Evolutionary conservation across 257 asterid species (phyloP).

Genomic region (Solanum gracilifrons): DNA sequence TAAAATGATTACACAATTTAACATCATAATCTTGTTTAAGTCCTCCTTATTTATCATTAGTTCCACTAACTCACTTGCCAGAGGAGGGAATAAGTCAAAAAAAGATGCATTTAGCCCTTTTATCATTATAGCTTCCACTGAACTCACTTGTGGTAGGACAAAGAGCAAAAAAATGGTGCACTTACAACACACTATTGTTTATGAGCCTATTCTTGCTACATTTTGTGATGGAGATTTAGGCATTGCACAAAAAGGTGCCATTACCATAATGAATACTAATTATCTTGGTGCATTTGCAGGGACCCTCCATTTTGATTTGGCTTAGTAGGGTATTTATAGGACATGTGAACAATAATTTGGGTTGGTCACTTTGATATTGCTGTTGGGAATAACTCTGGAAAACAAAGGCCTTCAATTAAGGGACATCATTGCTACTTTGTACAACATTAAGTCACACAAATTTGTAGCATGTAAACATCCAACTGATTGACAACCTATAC

Average conservation of each 20-base stretch:
- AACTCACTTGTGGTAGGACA: neutral
- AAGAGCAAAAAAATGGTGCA: neutral
- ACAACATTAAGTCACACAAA: too few relatives aligned
- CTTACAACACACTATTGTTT: neutral
- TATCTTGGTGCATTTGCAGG: neutral
- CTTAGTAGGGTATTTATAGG: neutral
- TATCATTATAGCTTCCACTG: neutral
- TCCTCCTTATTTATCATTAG: neutral
- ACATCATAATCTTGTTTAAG: neutral
- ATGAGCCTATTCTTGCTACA: neutral
- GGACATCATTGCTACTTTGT: neutral
- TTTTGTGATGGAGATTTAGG: neutral
- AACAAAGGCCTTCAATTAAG: neutral
- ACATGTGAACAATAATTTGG: neutral
- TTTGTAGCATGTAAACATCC: neutral
- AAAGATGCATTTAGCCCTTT: neutral
- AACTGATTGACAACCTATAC: neutral
- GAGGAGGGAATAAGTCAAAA: neutral
- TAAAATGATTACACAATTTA: neutral
- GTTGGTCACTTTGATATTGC: neutral
- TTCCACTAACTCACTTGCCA: neutral
- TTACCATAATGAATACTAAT: neutral
- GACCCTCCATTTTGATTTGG: neutral
- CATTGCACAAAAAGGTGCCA: neutral
- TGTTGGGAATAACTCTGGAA: neutral